Evolutionary conservation across 1,139 yeast genomes (phyloP), one percentile per base, ranked within the genome.

Genomic region (Dujonia santamariae): DNA sequence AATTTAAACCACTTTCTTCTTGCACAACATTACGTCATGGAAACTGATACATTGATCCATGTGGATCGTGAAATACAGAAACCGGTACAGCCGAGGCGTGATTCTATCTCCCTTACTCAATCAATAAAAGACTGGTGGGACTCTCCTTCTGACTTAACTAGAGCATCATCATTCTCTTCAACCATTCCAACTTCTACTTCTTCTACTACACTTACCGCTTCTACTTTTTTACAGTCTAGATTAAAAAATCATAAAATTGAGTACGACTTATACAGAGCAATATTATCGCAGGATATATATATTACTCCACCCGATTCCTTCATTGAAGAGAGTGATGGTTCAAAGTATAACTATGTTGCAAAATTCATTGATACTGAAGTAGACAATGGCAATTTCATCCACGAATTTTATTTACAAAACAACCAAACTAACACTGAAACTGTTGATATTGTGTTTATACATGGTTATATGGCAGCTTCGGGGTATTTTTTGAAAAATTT

Each of bases 401-500:
- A 67, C 41, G 73, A 67, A 43, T 56, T 67, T 31, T 62, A 51
- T 35, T 45, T 67, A 17, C 58, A 51, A 28, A 62, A 64, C 44
- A 50, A 48, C 3, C 11, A 13, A 5, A 31, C 36, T 7, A 42
- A 35, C 6, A 38, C 31, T 3, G 43, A 38, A 7, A 48, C 50
- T 15, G 50, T 41, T 18, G 63, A 61, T 35, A 43, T 67, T 3
- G 67, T 67, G 3, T 46, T 65, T 2, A 56, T 67, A 11, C 75
- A 68, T 42, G 75, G 75, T 7, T 68, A 66, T 41, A 67, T 67
- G 74, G 75, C 75, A 2, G 72, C 74, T 1, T 48, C 62, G 38
- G 75, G 74, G 2, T 67, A 60, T 45, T 67, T 65, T 41, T 51
- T 66, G 33, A 65, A 66, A 43, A 67, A 67, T 38, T 50, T 64